These are phyloP conservation scores for Paulownia fortunei DNA, from an alignment of 257 asterid genomes.

Conservation along the genomic window DNA sequence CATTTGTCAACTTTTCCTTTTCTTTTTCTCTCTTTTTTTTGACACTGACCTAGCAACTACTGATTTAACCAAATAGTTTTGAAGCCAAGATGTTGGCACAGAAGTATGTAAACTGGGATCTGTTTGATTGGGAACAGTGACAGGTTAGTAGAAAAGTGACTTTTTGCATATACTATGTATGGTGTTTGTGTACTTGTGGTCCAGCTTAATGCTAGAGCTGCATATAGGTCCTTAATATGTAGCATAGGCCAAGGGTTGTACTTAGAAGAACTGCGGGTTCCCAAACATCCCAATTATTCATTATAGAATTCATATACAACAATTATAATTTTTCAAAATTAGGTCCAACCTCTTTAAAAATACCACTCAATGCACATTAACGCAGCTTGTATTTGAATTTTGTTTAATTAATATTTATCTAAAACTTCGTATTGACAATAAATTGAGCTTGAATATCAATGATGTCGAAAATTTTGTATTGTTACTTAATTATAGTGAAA, in stretches of 20 bases:
- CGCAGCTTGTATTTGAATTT: no score
- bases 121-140: conserved; percentile 30
- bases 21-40: neutral
- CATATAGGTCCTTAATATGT: neutral
- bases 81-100: conserved; percentile 25
- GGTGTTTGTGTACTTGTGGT: conserved; percentile 17
- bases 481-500: neutral
- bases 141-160: conserved; percentile 12
- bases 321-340: no score
- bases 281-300: no score
- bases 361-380: no score
- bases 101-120: conserved; percentile 34
- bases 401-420: no score
- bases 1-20: conserved; percentile 16
- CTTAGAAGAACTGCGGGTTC: no score
- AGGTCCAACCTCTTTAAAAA: no score
- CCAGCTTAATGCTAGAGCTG: neutral
- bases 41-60: conserved; percentile 14
- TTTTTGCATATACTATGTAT: conserved; percentile 11
- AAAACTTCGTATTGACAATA: no score
- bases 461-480: no score
- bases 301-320: no score
- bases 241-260: conserved; percentile 8
- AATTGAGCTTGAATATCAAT: no score
- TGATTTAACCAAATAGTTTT: neutral